A percentile compares a stretch with the other conserved stretches of the same genome.
Conservation (phyloP, 306 rosid species). For the Carpinus fangiana region DNA sequence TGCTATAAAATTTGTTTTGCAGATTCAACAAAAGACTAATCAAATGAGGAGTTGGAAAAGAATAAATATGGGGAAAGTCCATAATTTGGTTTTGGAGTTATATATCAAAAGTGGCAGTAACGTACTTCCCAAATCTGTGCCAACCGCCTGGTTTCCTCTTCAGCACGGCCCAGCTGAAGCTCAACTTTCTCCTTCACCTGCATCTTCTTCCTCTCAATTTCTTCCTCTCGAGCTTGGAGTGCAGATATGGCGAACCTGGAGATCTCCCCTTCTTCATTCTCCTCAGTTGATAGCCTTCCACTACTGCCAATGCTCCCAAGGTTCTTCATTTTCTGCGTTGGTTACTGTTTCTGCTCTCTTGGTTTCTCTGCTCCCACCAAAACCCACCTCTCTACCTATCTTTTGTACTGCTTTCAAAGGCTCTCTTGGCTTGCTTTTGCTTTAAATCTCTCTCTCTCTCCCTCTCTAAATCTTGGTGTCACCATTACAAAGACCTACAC, state of each 20-base stretch:
- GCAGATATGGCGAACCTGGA: slow-evolving; percentile 61
- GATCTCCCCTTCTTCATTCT: slow-evolving; percentile 59
- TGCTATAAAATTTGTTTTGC: neutral
- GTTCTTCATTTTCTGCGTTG: slow-evolving; percentile 60
- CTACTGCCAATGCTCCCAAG: slow-evolving; percentile 54
- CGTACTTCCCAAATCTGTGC: slow-evolving; percentile 84
- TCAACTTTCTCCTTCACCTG: slow-evolving; percentile 85
- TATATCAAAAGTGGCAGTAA: neutral
- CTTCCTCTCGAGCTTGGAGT: slow-evolving; percentile 78
- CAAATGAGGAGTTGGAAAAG: neutral
- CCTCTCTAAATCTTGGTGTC: neutral
- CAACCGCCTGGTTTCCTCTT: slow-evolving; percentile 81
- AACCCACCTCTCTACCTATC: slow-evolving; percentile 12
- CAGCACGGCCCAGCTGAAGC: slow-evolving; percentile 79
- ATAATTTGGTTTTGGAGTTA: neutral
- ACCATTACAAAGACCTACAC: no score
- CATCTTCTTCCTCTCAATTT: slow-evolving; percentile 85
- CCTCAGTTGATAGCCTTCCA: slow-evolving; percentile 58
- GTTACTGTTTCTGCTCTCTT: slow-evolving; percentile 24
- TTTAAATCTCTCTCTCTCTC: slow-evolving; percentile 39
- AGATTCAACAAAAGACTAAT: neutral
- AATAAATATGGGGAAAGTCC: neutral
- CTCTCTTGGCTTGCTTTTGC: slow-evolving; percentile 52
- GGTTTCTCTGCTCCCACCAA: slow-evolving; percentile 32
- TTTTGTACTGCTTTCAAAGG: slow-evolving; percentile 26